Evolutionary conservation across 1,284 basidiomycete species (phyloP).

Genomic region (Ceratobasidium sp.): DNA sequence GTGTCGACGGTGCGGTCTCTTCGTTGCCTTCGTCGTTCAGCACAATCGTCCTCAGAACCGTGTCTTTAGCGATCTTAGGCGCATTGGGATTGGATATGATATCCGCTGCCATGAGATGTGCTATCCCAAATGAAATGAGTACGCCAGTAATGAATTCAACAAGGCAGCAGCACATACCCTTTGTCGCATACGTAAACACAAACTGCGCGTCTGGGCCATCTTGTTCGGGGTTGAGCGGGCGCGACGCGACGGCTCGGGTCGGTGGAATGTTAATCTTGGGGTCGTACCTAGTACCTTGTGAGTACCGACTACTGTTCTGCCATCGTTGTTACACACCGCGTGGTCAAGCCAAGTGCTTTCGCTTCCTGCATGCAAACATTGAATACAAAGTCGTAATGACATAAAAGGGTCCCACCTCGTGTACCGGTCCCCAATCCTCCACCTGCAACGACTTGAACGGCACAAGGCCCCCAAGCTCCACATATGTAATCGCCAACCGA

Average conservation of each 20-base stretch:
- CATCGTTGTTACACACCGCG: not conserved
- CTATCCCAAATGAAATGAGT: constrained; percentile 5
- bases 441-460: constrained; percentile 34
- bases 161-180: constrained; percentile 17
- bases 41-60: not conserved
- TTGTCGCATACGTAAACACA: constrained; percentile 43
- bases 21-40: constrained; percentile 15
- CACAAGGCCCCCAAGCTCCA: constrained; percentile 37
- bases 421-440: constrained; percentile 42
- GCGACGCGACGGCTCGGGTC: constrained; percentile 30
- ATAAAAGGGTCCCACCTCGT: constrained; percentile 24
- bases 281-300: constrained; percentile 8
- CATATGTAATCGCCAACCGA: constrained; percentile 43
- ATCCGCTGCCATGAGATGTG: constrained; percentile 37
- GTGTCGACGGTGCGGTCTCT: not conserved
- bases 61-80: not conserved
- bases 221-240: constrained; percentile 30
- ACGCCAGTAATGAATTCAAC: not conserved
- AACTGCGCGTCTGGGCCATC: constrained; percentile 40
- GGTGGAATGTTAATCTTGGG: constrained; percentile 31
- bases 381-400: not conserved
- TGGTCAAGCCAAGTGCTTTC: constrained; percentile 28
- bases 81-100: constrained; percentile 33
- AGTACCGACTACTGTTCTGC: not conserved
- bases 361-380: constrained; percentile 16